Evolutionary conservation across 1,284 basidiomycete species (phyloP).

Genomic region (Ustilago nuda): DNA sequence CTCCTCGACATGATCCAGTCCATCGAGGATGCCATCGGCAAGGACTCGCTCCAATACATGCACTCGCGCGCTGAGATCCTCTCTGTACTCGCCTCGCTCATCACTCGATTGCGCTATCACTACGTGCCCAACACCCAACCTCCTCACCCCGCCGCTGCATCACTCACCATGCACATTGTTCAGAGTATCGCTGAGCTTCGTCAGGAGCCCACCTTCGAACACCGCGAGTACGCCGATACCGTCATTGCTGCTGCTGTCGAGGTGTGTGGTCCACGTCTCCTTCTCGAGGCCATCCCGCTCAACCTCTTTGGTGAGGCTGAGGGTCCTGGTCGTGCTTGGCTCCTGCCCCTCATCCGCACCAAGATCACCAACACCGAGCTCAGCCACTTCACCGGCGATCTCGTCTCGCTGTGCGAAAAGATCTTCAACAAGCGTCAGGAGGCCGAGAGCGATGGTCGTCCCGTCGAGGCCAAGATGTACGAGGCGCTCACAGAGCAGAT

Average conservation of each 20-base stretch:
- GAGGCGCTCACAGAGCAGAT: constrained; percentile 90
- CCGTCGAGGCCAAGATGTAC: constrained; percentile 90
- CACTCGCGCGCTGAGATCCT: constrained; percentile 63
- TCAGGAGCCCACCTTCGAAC: constrained; percentile 84
- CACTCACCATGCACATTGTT: constrained; percentile 80
- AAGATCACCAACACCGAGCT: constrained; percentile 82
- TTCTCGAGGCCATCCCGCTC: constrained; percentile 83
- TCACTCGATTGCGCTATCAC: constrained; percentile 59
- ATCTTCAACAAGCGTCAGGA: constrained; percentile 78
- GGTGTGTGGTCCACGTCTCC: constrained; percentile 83
- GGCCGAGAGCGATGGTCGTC: constrained; percentile 78
- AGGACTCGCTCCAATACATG: constrained; percentile 61
- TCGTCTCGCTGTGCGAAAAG: constrained; percentile 91
- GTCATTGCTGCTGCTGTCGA: constrained; percentile 85
- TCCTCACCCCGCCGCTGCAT: constrained; percentile 73
- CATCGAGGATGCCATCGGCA: constrained; percentile 62
- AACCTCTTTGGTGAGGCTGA: constrained; percentile 74
- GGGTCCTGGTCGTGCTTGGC: constrained; percentile 82
- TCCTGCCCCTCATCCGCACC: constrained; percentile 88
- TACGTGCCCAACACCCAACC: constrained; percentile 66
- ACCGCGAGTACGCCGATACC: constrained; percentile 87
- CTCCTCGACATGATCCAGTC: constrained; percentile 55
- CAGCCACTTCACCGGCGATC: constrained; percentile 85
- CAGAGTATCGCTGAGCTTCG: constrained; percentile 81
- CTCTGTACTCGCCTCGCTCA: constrained; percentile 57